Percentiles rank a stretch among this genome's conserved stretches.
Conservation (phyloP, 768 basidiomycete species). For the Lentinula detonsa region DNA sequence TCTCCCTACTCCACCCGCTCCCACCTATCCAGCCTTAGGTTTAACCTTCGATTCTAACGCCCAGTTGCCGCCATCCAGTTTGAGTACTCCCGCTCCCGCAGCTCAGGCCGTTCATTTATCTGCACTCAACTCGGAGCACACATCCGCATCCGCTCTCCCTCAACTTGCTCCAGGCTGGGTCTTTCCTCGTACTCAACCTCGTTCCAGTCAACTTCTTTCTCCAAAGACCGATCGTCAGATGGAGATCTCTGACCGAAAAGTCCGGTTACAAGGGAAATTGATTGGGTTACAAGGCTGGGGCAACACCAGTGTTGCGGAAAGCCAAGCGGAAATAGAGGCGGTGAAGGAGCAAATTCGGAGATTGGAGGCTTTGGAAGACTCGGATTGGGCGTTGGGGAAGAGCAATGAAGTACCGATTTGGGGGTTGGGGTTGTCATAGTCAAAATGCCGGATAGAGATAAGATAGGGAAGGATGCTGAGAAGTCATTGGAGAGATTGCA, state of each 20-base stretch:
- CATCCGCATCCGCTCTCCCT: background rate
- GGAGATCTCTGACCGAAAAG: conserved; percentile 1
- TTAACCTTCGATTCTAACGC: background rate
- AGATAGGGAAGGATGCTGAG: background rate
- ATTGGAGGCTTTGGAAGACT: background rate
- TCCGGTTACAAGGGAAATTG: background rate
- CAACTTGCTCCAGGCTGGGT: conserved; percentile 5
- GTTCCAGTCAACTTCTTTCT: background rate
- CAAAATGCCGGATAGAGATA: background rate
- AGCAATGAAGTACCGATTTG: background rate
- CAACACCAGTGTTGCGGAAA: background rate
- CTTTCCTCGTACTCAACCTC: background rate
- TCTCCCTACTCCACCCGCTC: background rate
- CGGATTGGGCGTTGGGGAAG: conserved; percentile 3
- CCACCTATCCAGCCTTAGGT: background rate
- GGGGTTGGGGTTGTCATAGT: background rate
- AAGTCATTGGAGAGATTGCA: background rate
- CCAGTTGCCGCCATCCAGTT: background rate
- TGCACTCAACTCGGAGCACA: background rate
- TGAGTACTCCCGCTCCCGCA: background rate
- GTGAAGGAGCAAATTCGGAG: background rate
- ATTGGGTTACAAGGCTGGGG: conserved; percentile 2
- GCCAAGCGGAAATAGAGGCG: background rate
- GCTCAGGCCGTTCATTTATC: background rate
- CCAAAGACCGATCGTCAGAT: conserved; percentile 4